Evolutionary conservation across 176 grass and related monocot species (phyloP).

Genomic region (Musa troglodytarum): DNA sequence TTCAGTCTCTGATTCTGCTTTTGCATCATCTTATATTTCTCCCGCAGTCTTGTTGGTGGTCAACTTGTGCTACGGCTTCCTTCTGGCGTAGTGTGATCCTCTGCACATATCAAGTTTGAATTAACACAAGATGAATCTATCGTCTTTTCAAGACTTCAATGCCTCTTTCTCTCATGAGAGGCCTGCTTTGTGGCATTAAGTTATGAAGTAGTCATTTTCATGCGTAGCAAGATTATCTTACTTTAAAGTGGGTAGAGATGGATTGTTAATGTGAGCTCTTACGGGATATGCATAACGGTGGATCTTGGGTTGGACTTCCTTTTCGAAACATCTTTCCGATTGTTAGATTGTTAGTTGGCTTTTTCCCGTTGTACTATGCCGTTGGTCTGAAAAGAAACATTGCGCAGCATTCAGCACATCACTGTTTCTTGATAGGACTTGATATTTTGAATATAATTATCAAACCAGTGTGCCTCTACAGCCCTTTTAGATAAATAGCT

Average conservation of each 20-base stretch:
- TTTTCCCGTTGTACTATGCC: too few relatives aligned
- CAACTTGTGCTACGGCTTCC: constrained; percentile 3
- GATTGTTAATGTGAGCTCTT: neutral
- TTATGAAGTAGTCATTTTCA: neutral
- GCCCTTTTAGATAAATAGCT: too few relatives aligned
- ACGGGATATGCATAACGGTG: too few relatives aligned
- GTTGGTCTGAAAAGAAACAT: too few relatives aligned
- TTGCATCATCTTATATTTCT: neutral
- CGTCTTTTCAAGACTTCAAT: neutral
- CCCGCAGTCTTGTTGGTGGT: neutral
- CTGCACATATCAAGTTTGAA: neutral
- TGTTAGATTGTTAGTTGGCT: too few relatives aligned
- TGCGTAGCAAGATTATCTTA: neutral
- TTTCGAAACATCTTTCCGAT: too few relatives aligned
- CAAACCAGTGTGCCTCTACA: too few relatives aligned
- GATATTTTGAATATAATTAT: too few relatives aligned
- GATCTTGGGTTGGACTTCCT: too few relatives aligned
- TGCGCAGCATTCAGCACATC: too few relatives aligned
- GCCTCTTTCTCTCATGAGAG: neutral
- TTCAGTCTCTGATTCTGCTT: neutral
- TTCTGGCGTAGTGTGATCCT: neutral
- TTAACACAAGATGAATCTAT: neutral
- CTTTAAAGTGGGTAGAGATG: neutral
- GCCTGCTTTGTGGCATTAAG: neutral
- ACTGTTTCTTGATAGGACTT: too few relatives aligned